Conservation (phyloP, 1,284 basidiomycete genomes). For the Marasmius fiardii region DNA sequence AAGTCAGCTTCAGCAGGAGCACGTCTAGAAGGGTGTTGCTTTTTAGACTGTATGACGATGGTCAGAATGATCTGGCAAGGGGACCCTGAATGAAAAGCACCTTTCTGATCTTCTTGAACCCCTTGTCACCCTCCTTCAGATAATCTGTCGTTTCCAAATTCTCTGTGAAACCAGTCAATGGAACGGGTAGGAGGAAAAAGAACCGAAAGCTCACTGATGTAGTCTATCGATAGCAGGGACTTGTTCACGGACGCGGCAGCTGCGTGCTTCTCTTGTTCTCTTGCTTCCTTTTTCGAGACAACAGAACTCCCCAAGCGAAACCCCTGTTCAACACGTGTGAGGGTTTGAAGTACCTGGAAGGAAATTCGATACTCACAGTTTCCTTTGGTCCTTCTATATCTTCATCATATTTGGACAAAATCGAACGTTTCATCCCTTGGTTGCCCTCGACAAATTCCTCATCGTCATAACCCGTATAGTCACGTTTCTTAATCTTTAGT, state of each 20-base stretch:
- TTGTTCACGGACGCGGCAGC: constrained; percentile 70
- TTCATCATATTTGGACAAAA: constrained; percentile 95
- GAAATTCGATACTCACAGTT: constrained; percentile 43
- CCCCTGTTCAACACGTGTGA: constrained; percentile 43
- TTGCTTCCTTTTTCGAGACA: constrained; percentile 32
- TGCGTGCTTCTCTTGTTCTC: constrained; percentile 50
- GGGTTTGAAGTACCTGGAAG: constrained; percentile 1
- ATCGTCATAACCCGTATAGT: constrained; percentile 97
- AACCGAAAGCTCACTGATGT: constrained; percentile 63
- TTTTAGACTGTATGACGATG: constrained; percentile 69
- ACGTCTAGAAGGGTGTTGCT: constrained; percentile 79
- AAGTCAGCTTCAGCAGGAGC: constrained; percentile 64
- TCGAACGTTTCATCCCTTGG: constrained; percentile 76
- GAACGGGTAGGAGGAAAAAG: constrained; percentile 12
- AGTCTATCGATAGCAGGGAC: constrained; percentile 85
- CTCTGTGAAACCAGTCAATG: constrained; percentile 47
- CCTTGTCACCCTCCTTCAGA: constrained; percentile 84
- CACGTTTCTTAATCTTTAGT: constrained; percentile 83
- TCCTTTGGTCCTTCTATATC: constrained; percentile 70
- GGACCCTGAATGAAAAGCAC: constrained; percentile 10
- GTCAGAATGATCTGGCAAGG: not conserved
- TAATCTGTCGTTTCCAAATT: constrained; percentile 88
- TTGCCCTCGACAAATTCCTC: constrained; percentile 82
- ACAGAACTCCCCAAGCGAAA: constrained; percentile 73
- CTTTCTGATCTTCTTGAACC: constrained; percentile 89